These are phyloP conservation scores for Cercospora sp. DNA, from an alignment of 2,329 filamentous ascomycete genomes.

Conservation along the genomic window DNA sequence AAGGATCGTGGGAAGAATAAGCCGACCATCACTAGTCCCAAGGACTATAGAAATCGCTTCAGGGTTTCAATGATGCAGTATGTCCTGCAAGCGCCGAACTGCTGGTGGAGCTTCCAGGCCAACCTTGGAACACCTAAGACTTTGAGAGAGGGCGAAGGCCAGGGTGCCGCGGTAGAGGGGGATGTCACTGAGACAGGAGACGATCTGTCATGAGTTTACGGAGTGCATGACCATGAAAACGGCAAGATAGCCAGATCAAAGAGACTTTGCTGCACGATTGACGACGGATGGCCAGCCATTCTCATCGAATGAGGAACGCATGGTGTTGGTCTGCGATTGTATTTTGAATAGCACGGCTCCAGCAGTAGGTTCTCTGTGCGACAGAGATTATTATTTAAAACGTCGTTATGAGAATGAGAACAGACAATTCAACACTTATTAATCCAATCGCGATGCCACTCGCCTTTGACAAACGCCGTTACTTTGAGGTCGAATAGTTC, in stretches of 20 bases:
- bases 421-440: neutral
- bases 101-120: constrained; percentile 68
- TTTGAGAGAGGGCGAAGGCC: constrained; percentile 28
- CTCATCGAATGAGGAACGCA: neutral
- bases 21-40: constrained; percentile 94
- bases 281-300: neutral
- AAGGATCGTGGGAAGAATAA: constrained; percentile 88
- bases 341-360: neutral
- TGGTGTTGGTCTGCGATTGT: neutral
- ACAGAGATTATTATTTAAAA: neutral
- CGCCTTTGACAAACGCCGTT: neutral
- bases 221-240: neutral
- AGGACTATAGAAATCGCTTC: constrained; percentile 96
- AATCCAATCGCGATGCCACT: neutral
- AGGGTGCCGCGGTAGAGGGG: constrained; percentile 10
- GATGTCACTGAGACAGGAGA: constrained; percentile 15
- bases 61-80: constrained; percentile 94
- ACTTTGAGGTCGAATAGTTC: neutral
- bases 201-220: constrained; percentile 1
- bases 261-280: neutral
- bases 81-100: constrained; percentile 72
- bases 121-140: constrained; percentile 38
- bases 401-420: neutral
- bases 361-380: neutral
- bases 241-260: neutral